These are phyloP conservation scores for Asterophora parasitica DNA, from an alignment of 768 basidiomycete species.

Conservation along the genomic window DNA sequence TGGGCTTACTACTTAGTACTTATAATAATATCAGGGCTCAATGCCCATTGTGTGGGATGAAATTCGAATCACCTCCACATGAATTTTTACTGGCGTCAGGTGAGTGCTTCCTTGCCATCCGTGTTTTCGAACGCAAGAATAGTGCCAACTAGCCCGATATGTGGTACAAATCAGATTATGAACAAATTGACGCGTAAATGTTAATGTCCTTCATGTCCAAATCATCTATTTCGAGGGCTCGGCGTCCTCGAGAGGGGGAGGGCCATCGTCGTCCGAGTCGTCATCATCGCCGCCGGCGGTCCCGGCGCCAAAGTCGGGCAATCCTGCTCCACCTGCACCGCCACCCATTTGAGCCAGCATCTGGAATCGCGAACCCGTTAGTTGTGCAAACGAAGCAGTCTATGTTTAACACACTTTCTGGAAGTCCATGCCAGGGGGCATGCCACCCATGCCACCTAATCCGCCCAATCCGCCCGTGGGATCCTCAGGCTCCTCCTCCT, in stretches of 20 bases:
- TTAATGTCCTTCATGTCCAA: neutral
- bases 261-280: conserved; percentile 61
- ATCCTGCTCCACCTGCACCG: conserved; percentile 10
- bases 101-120: neutral
- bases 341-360: conserved; percentile 50
- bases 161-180: conserved; percentile 8
- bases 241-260: conserved; percentile 77
- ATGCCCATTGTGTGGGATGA: too few relatives aligned
- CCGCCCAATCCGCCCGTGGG: conserved; percentile 40
- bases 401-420: conserved; percentile 42
- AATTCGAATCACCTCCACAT: too few relatives aligned
- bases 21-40: too few relatives aligned
- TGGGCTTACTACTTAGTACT: too few relatives aligned
- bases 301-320: conserved; percentile 20
- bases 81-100: too few relatives aligned
- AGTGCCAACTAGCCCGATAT: conserved; percentile 1
- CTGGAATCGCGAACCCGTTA: conserved; percentile 21
- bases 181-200: conserved; percentile 7
- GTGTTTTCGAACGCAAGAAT: neutral
- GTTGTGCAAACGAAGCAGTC: neutral
- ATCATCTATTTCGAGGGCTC: conserved; percentile 37
- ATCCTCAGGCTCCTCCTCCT: conserved; percentile 29
- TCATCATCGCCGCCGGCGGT: conserved; percentile 33
- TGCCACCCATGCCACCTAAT: conserved; percentile 28
- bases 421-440: conserved; percentile 49